Percentiles rank a stretch among this genome's conserved stretches.
Conservation (phyloP, 768 basidiomycete genomes). For the Amanita inopinata region DNA sequence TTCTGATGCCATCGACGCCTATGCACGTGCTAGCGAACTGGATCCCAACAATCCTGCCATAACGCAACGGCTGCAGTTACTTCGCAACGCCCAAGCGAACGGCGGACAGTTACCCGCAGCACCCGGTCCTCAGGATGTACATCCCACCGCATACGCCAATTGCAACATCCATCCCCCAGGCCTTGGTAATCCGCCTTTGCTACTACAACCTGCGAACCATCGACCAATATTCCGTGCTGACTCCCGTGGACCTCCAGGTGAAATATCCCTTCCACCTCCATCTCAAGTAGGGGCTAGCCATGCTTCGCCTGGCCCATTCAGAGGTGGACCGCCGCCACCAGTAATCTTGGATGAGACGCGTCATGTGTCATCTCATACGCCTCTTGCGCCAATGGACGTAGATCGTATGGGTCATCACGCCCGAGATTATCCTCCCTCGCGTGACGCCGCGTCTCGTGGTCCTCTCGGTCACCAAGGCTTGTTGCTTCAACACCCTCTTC, state of each 20-base stretch:
- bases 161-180: constrained; percentile 64
- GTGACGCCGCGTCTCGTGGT: constrained; percentile 38
- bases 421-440: constrained; percentile 47
- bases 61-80: constrained; percentile 64
- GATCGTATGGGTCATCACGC: constrained; percentile 45
- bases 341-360: constrained; percentile 69
- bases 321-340: constrained; percentile 77
- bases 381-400: constrained; percentile 73
- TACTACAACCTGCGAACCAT: constrained; percentile 42
- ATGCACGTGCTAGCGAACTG: constrained; percentile 88
- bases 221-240: constrained; percentile 58
- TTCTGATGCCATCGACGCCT: constrained; percentile 96
- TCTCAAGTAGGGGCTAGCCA: constrained; percentile 36
- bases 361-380: constrained; percentile 58
- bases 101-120: constrained; percentile 75
- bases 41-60: constrained; percentile 82
- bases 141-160: constrained; percentile 89
- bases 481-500: constrained; percentile 59
- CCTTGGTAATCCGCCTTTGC: constrained; percentile 55
- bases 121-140: constrained; percentile 90
- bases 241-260: constrained; percentile 50
- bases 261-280: constrained; percentile 52
- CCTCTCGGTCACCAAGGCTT: constrained; percentile 46
- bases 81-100: constrained; percentile 72
- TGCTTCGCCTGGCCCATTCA: constrained; percentile 65